Evolutionary conservation across 129 eudicot genomes (phyloP), one percentile per base, ranked within the genome.

Genomic region (Kitagawia praeruptora): DNA sequence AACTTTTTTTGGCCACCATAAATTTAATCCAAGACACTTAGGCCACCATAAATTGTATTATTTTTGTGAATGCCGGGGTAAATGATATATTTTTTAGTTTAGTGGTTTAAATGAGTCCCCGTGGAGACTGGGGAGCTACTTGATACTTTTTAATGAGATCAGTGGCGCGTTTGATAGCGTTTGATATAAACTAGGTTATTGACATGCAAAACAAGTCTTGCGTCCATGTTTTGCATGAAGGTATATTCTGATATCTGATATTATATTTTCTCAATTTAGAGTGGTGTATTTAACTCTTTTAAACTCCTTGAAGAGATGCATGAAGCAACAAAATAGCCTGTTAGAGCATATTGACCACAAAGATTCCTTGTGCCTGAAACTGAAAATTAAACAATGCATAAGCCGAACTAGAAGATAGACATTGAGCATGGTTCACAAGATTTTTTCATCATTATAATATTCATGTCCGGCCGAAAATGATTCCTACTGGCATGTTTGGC

Each of bases 191-290:
- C 61, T 12, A 63, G 78, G 63, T 72, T 66, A 40, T 4, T 69
- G 73, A 42, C 38, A 28, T 80, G 85, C 53, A 51, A 51, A 61
- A 79, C 44, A 21, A 81, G 78, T 38, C 40, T 79, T 40, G 88
- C 86, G 15, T 86, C 90, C 92, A 88, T 88, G 37, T 39, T 42
- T 0, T 76, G 42, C 18, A 41, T 56, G 9, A 53, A 77, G 66
- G 70, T 13, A 13, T 47, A 21, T 2, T 28, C 25, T 38, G 61
- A 75, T 42, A 70, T 58, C 11, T 56, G 74, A n/a, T 44, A 21
- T 14, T 23, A 15, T 64, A 31, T 46, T 47, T 44, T 5, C 25
- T 25, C 12, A 18, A 21, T 44, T 74, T 45, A n/a, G 11, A 64
- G 66, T 27, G 40, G 14, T n/a, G 34, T 1, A 58, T 58, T 58